phyloP scores from a whole-genome alignment of 306 rosid species.

The Trifolium pratense region DNA sequence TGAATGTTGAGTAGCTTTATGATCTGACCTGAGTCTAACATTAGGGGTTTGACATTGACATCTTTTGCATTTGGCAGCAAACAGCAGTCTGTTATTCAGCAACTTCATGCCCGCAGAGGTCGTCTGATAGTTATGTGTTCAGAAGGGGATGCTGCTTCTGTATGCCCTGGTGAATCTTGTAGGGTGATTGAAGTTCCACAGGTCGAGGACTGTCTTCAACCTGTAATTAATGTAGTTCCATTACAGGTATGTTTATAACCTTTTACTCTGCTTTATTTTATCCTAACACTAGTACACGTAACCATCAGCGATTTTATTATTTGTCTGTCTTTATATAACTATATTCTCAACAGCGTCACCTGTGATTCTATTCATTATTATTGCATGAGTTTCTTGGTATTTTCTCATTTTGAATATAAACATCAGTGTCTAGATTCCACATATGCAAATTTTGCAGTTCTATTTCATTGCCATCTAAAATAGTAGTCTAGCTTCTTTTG shows the following conservation, averaged over 20 bases:
- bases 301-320: slow-evolving; percentile 2
- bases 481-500: slow-evolving; percentile 9
- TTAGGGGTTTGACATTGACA: slow-evolving; percentile 40
- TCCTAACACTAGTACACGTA: slow-evolving; percentile 5
- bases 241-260: slow-evolving; percentile 65
- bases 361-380: slow-evolving; percentile 6
- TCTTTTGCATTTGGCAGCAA: slow-evolving; percentile 66
- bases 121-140: slow-evolving; percentile 93
- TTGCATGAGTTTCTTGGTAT: background rate
- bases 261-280: slow-evolving; percentile 30
- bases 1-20: slow-evolving; percentile 24
- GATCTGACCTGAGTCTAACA: slow-evolving; percentile 27
- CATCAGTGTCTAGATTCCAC: slow-evolving; percentile 14
- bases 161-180: slow-evolving; percentile 66
- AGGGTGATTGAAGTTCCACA: slow-evolving; percentile 89
- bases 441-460: slow-evolving; percentile 27
- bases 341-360: slow-evolving; percentile 6
- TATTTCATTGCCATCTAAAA: slow-evolving; percentile 29
- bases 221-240: slow-evolving; percentile 89
- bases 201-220: slow-evolving; percentile 97
- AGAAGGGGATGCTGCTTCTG: slow-evolving; percentile 79
- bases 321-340: slow-evolving; percentile 9
- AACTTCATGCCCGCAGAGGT: slow-evolving; percentile 97
- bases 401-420: slow-evolving; percentile 25
- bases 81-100: slow-evolving; percentile 99